Base-by-base conservation (phyloP, 495 filamentous ascomycete genomes). In the Penicillium longicatenatum region DNA sequence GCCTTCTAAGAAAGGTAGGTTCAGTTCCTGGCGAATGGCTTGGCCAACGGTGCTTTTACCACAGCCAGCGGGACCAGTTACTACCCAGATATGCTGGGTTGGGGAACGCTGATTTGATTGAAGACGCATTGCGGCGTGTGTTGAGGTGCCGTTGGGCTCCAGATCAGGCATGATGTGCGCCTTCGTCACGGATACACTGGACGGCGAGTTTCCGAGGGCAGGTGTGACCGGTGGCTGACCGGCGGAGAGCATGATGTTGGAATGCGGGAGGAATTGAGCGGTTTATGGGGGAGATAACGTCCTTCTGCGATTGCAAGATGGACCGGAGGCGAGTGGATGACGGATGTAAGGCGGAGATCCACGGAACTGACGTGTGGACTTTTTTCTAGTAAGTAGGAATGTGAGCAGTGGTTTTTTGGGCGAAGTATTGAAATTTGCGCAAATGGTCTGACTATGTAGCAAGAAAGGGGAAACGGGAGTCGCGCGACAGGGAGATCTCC, bases 1-100 rank as follows among this genome's bases (percentile, higher is more conserved):
- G 57, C 95, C 95, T 75, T 99, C 95, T 19, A 99, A 83, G 71
- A 91, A 99, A 4, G 90, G 89, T 33, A 94, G 69, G 29, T 83
- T 77, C 16, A 97, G 82, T 31, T 83, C 74, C 12, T 83, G 77
- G 53, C 91, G 86, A 37, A 99, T 74, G 68, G 86, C 84, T 61
- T 89, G 79, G 51, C 92, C 95, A 43, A 98, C 87, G 12, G 94
- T 97, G 64, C 87, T 95, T 77, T 99, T 99, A 41, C 95, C 95
- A 65, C 92, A 97, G 14, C 95, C 95, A 17, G 95, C 93, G 16
- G 95, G 95, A 7, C 95, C 95, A 0, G 94, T 97, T n/a, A 99
- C 90, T 60, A 98, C 85, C 88, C 90, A 97, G 71, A 99, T 96
- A 70, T 97, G 92, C 60, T 90, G 89, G 58, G 85, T 71, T 16